Evolutionary conservation across 2,329 filamentous ascomycete species (phyloP).

Genomic region (Colletotrichum sp.): DNA sequence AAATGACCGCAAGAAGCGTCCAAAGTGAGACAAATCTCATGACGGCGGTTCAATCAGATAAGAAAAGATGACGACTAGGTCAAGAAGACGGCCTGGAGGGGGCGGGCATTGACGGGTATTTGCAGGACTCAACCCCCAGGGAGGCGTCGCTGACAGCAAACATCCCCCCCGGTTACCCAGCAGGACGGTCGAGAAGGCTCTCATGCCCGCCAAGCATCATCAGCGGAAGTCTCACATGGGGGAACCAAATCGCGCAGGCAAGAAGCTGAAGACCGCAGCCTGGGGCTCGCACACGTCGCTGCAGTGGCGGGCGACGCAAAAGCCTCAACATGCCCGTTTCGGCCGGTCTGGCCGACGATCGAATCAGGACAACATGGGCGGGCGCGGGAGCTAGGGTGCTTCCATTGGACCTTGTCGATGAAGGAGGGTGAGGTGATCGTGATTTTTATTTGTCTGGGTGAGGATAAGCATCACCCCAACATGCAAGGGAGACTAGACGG

Average conservation of each 20-base stretch:
- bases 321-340: constrained; percentile 11
- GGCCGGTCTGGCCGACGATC: neutral
- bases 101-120: neutral
- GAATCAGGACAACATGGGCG: neutral
- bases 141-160: neutral
- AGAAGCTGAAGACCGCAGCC: too few species aligned
- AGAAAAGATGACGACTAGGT: neutral
- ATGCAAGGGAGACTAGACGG: constrained; percentile 3
- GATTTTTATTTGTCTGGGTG: neutral
- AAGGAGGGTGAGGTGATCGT: neutral
- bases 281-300: neutral
- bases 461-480: neutral
- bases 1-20: neutral
- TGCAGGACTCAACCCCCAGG: neutral
- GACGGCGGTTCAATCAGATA: neutral
- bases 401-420: neutral
- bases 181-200: neutral
- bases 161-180: neutral
- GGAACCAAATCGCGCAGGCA: neutral
- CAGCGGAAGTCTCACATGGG: neutral
- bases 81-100: neutral
- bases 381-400: neutral
- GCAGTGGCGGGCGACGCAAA: neutral
- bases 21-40: neutral
- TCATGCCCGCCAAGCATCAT: neutral